Base-by-base conservation (phyloP, 2,329 filamentous ascomycete genomes). In the Fusarium oligoseptatum region DNA sequence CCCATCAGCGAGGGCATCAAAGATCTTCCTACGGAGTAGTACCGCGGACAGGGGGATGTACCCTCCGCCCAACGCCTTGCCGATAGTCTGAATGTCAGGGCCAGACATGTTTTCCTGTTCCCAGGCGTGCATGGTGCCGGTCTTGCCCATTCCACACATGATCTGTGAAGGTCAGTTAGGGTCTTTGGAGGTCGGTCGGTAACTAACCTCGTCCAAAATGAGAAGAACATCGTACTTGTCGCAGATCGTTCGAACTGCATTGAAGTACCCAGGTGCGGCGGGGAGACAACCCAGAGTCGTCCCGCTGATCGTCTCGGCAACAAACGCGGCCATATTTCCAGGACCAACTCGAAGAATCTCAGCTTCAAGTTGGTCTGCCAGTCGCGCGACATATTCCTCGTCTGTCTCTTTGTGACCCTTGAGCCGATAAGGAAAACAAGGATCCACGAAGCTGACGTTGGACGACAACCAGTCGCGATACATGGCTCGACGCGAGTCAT, bases 191-290 rank as follows among this genome's bases (percentile, higher is more conserved):
- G 12, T 12, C 14, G 12, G 3, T 15, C 20, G 7, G 12, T 14
- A 24, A 45, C 41, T 15, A 22, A 24, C 73, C 64, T 73, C 70
- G n/a, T 86, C 94, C 0, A 95, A 82, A 50, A 95, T 92, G 32
- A 96, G 85, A 0, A 96, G 87, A 0, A 91, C 90, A 0, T 92
- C 93, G 78, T 95, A 86, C 70, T 89, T 90, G 57, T 92, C 87
- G 79, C 93, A 95, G 2, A 96, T 84, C 2, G 84, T 82, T 79
- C 88, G 88, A 84, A 95, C 90, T 4, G 92, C 92, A 58, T 85
- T 83, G 68, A 95, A 90, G 74, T 96, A 96, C 0, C 92, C 93
- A 0, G 0, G 93, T 90, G 76, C 91, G 94, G 4, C 93, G 93
- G 3, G 94, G 14, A 4, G 77, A 68, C 60, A 55, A 10, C 20